phyloP scores from a whole-genome alignment of 1,284 basidiomycete genomes.

The Somion occarium region DNA sequence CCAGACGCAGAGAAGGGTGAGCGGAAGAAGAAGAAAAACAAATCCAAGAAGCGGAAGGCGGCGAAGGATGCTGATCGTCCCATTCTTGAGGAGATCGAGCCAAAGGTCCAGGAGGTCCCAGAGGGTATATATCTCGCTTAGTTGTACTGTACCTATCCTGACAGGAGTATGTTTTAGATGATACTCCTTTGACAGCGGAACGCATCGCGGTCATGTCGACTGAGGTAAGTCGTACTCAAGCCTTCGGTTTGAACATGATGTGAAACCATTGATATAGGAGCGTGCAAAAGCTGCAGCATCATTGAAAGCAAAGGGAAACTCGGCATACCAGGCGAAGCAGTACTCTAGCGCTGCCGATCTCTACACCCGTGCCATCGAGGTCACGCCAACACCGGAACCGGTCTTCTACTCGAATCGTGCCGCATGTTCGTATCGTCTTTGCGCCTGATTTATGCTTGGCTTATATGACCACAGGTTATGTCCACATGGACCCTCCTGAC shows the following conservation, averaged over 20 bases:
- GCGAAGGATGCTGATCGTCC: slow-evolving; percentile 57
- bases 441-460: neutral
- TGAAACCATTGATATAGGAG: slow-evolving; percentile 43
- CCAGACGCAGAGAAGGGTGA: slow-evolving; percentile 46
- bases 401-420: slow-evolving; percentile 98
- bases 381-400: slow-evolving; percentile 82
- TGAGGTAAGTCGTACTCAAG: slow-evolving; percentile 38
- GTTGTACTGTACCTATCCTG: neutral
- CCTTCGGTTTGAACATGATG: neutral
- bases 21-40: slow-evolving; percentile 46
- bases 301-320: slow-evolving; percentile 89
- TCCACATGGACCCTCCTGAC: slow-evolving; percentile 85
- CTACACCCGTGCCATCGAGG: slow-evolving; percentile 90
- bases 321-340: slow-evolving; percentile 78
- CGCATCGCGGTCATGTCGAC: slow-evolving; percentile 53
- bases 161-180: slow-evolving; percentile 13
- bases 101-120: slow-evolving; percentile 31
- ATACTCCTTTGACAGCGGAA: slow-evolving; percentile 39
- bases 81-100: slow-evolving; percentile 66
- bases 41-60: slow-evolving; percentile 56
- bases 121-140: slow-evolving; percentile 31
- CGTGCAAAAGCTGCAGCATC: slow-evolving; percentile 71
- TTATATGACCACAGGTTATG: slow-evolving; percentile 58
- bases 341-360: slow-evolving; percentile 76
- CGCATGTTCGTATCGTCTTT: slow-evolving; percentile 62